These are phyloP conservation scores for Sporothrix pseudoabietina DNA, from an alignment of 2,329 filamentous ascomycete species.

Conservation along the genomic window DNA sequence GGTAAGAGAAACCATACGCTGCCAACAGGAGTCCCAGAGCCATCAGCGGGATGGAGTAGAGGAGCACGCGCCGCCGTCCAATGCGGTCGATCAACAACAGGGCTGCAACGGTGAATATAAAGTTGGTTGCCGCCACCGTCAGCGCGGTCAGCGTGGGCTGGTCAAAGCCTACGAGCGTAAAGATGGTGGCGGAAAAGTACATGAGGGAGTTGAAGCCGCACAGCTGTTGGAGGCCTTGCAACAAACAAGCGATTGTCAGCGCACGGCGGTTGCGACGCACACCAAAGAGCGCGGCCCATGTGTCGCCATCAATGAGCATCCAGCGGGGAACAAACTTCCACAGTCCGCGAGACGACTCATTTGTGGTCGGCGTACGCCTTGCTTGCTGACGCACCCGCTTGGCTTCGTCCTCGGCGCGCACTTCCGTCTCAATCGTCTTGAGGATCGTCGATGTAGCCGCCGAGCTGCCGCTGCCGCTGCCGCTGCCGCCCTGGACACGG, in stretches of 20 bases:
- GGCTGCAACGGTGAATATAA: conserved; percentile 74
- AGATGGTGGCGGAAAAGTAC: conserved; percentile 88
- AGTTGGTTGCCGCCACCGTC: conserved; percentile 78
- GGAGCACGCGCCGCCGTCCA: conserved; percentile 75
- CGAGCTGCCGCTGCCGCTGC: conserved; percentile 45
- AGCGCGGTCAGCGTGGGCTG: conserved; percentile 79
- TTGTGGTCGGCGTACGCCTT: not conserved
- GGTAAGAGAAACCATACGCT: conserved; percentile 69
- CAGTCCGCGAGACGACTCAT: conserved; percentile 33
- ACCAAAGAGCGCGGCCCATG: conserved; percentile 57
- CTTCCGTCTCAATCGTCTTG: conserved; percentile 71
- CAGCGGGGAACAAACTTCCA: conserved; percentile 34
- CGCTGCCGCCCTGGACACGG: conserved; percentile 57
- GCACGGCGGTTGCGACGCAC: conserved; percentile 71
- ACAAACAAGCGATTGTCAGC: conserved; percentile 78
- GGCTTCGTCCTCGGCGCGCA: conserved; percentile 65
- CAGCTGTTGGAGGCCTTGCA: conserved; percentile 86
- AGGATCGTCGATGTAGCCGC: conserved; percentile 59
- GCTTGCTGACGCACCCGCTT: conserved; percentile 47
- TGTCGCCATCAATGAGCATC: conserved; percentile 46
- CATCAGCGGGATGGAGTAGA: conserved; percentile 87
- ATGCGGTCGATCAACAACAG: conserved; percentile 77
- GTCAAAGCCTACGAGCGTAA: conserved; percentile 73
- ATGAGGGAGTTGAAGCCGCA: conserved; percentile 91
- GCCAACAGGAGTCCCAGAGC: conserved; percentile 69